These are phyloP conservation scores for Vishniacozyma victoriae DNA, from an alignment of 768 basidiomycete genomes.

Conservation along the genomic window DNA sequence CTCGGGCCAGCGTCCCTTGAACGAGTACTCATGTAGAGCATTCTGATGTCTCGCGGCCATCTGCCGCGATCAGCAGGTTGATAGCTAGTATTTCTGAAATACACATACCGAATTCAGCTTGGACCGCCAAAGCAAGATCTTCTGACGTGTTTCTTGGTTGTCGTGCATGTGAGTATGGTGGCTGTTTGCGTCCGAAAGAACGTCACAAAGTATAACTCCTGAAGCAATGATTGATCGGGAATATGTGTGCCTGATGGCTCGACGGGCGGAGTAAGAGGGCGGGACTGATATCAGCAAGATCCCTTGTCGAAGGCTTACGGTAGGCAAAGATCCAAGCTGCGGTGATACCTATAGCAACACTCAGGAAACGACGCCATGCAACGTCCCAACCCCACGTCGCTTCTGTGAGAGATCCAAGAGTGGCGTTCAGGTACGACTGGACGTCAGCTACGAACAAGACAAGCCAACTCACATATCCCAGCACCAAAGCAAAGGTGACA, in stretches of 20 bases:
- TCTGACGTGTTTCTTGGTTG: constrained; percentile 56
- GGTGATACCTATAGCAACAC: constrained; percentile 63
- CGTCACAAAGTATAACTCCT: constrained; percentile 67
- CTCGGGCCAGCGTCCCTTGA: constrained; percentile 72
- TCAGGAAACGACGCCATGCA: constrained; percentile 55
- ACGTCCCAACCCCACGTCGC: constrained; percentile 50
- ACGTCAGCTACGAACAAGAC: constrained; percentile 44
- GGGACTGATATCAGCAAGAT: constrained; percentile 52
- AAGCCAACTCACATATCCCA: constrained; percentile 48
- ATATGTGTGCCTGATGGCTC: constrained; percentile 65
- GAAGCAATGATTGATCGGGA: constrained; percentile 64
- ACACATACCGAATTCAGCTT: constrained; percentile 67
- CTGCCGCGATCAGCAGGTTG: constrained; percentile 17
- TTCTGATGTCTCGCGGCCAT: constrained; percentile 12
- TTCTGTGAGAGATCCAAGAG: constrained; percentile 42
- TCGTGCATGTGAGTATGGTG: constrained; percentile 52
- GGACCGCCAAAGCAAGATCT: constrained; percentile 65
- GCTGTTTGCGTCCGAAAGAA: constrained; percentile 65
- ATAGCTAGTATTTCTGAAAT: constrained; percentile 62
- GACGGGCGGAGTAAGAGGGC: constrained; percentile 68
- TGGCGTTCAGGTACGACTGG: constrained; percentile 51
- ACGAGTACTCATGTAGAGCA: constrained; percentile 57
- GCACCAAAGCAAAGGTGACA: constrained; percentile 37
- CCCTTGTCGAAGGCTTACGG: constrained; percentile 4
- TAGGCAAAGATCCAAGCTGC: constrained; percentile 59